phyloP scores from a whole-genome alignment of 1,284 basidiomycete genomes.

The Austroboletus novae-zelandiae region DNA sequence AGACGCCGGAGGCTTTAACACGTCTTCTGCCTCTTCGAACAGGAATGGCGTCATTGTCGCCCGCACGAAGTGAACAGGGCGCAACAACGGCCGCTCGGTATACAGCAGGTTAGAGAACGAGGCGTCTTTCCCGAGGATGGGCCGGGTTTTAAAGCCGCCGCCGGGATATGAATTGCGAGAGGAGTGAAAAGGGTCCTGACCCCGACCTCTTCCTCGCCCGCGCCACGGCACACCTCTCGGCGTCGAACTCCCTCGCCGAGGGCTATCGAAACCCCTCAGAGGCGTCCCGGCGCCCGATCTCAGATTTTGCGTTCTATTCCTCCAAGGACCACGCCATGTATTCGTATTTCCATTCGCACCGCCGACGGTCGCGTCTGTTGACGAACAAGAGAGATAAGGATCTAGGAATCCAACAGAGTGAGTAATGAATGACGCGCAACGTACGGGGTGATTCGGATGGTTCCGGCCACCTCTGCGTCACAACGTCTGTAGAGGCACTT shows the following conservation, averaged over 20 bases:
- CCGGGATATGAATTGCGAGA: slow-evolving; percentile 2
- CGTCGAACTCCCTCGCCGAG: slow-evolving; percentile 12
- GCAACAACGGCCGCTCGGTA: slow-evolving; percentile 56
- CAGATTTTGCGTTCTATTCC: slow-evolving; percentile 1
- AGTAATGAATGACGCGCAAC: slow-evolving; percentile 2
- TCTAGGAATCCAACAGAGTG: too few species aligned
- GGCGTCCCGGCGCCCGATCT: slow-evolving; percentile 16
- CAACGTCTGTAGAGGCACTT: slow-evolving; percentile 17
- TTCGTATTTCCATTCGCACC: not conserved
- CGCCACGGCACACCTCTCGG: slow-evolving; percentile 19
- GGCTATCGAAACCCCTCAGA: slow-evolving; percentile 6
- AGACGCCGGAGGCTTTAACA: slow-evolving; percentile 55
- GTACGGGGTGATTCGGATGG: slow-evolving; percentile 12
- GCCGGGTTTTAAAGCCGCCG: slow-evolving; percentile 6
- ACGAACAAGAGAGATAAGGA: slow-evolving; percentile 4
- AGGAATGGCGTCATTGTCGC: slow-evolving; percentile 53
- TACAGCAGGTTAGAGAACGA: slow-evolving; percentile 56
- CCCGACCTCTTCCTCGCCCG: slow-evolving; percentile 26
- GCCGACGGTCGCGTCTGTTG: slow-evolving; percentile 1
- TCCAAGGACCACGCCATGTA: slow-evolving; percentile 6
- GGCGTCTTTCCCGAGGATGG: slow-evolving; percentile 29
- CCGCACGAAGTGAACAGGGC: slow-evolving; percentile 66
- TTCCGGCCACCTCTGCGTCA: slow-evolving; percentile 21
- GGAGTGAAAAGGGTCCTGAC: not conserved
- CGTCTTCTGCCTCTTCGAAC: slow-evolving; percentile 66